phyloP scores from a whole-genome alignment of 208 protist species.

The Borovskyia barvae region DNA sequence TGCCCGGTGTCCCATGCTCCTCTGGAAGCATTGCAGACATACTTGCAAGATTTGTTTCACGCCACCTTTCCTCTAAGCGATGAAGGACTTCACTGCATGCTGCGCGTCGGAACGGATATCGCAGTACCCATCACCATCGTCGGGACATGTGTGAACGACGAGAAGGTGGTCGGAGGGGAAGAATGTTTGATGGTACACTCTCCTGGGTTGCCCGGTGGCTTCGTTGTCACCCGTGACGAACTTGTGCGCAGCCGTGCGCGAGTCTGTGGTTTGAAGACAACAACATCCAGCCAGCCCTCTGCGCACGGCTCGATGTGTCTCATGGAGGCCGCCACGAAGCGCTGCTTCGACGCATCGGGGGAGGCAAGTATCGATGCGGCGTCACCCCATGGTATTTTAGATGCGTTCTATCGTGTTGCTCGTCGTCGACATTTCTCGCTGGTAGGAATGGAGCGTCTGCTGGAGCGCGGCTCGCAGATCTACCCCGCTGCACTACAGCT shows the following conservation, averaged over 20 bases:
- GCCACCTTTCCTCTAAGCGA: background rate
- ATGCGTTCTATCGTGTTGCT: slow-evolving; percentile 42
- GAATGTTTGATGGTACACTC: slow-evolving; percentile 55
- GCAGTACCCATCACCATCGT: slow-evolving; percentile 32
- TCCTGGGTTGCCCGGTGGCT: slow-evolving; percentile 70
- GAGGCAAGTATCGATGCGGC: background rate
- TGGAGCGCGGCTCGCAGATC: slow-evolving; percentile 43
- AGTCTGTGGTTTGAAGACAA: slow-evolving; percentile 1
- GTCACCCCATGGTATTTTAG: slow-evolving; percentile 26
- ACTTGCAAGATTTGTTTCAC: slow-evolving; percentile 3
- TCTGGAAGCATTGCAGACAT: slow-evolving; percentile 4
- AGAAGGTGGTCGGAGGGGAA: background rate
- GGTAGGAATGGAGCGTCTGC: slow-evolving; percentile 37
- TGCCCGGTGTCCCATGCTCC: slow-evolving; percentile 3
- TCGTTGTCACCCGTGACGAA: slow-evolving; percentile 39
- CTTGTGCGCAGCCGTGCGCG: slow-evolving; percentile 35
- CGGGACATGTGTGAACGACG: slow-evolving; percentile 12
- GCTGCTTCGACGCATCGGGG: too few species aligned
- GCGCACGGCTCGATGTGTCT: slow-evolving; percentile 39
- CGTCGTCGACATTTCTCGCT: slow-evolving; percentile 57
- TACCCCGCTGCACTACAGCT: slow-evolving; percentile 46
- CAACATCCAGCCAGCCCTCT: slow-evolving; percentile 5
- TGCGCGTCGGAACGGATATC: slow-evolving; percentile 16
- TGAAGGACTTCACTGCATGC: slow-evolving; percentile 15
- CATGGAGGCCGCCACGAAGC: slow-evolving; percentile 45